A percentile compares a stretch with the other conserved stretches of the same genome.
Conservation (phyloP, 805 yeast genomes). For the Saturnispora kantuleensis region DNA sequence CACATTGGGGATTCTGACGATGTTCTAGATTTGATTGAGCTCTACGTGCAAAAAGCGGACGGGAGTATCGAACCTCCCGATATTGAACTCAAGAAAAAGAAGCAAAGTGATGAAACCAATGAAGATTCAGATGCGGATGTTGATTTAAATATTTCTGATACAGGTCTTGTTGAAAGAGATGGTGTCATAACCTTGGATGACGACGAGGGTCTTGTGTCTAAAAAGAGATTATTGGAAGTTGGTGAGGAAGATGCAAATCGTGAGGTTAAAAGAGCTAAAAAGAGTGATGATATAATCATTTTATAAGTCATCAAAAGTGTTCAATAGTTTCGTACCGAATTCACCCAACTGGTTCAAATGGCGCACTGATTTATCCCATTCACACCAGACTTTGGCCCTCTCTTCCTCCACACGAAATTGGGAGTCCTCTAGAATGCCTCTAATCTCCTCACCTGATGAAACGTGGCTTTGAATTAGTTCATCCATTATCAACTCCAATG, state of each 20-base stretch:
- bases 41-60: conserved; percentile 32
- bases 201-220: neutral
- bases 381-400: neutral
- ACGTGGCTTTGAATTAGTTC: neutral
- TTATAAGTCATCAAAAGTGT: conserved; percentile 1
- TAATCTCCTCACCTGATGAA: neutral
- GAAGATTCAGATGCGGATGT: conserved; percentile 16
- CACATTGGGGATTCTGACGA: conserved; percentile 78
- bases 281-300: conserved; percentile 4
- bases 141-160: conserved; percentile 7
- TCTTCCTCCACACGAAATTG: neutral
- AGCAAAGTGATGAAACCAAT: conserved; percentile 14
- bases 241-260: neutral
- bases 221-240: conserved; percentile 7
- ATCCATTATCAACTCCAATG: conserved; percentile 3
- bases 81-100: conserved; percentile 16
- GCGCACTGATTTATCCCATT: neutral
- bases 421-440: neutral
- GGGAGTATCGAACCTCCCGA: conserved; percentile 18
- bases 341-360: neutral
- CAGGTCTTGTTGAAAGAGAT: conserved; percentile 6
- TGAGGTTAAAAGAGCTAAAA: neutral
- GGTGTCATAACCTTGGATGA: conserved; percentile 15
- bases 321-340: neutral
- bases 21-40: conserved; percentile 48